phyloP scores from a whole-genome alignment of 108 stramenopile species.

The Skeletonema tropicum region DNA sequence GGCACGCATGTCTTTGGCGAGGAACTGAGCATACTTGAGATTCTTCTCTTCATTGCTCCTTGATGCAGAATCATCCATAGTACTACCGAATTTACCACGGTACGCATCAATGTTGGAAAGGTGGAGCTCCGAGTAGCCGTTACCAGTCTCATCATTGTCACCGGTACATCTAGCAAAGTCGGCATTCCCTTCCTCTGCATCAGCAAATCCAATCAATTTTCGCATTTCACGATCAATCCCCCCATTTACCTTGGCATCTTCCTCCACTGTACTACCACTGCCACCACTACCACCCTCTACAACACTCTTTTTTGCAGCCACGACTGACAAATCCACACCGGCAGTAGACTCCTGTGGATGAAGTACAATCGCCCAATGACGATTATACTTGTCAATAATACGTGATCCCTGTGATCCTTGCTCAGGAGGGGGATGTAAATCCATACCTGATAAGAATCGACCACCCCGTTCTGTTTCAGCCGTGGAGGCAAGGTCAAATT shows the following conservation, averaged over 20 bases:
- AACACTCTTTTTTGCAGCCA: constrained; percentile 62
- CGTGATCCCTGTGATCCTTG: constrained; percentile 66
- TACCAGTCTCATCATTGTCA: constrained; percentile 37
- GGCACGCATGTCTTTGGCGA: constrained; percentile 47
- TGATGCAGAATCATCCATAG: not conserved
- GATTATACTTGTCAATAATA: constrained; percentile 88
- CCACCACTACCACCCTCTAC: constrained; percentile 52
- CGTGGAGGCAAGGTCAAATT: constrained; percentile 88
- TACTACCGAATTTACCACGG: constrained; percentile 45
- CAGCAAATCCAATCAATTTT: constrained; percentile 77
- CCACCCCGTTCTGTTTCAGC: constrained; percentile 81
- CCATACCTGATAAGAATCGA: constrained; percentile 62
- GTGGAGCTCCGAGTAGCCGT: constrained; percentile 53
- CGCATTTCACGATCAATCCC: constrained; percentile 76
- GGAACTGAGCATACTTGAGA: constrained; percentile 58
- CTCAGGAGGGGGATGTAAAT: constrained; percentile 70
- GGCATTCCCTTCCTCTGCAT: constrained; percentile 59
- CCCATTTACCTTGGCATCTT: constrained; percentile 76
- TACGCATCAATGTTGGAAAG: constrained; percentile 80
- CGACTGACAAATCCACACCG: constrained; percentile 62
- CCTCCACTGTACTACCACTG: constrained; percentile 59
- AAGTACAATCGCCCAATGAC: constrained; percentile 88
- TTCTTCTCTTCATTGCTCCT: constrained; percentile 46
- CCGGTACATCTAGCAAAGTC: constrained; percentile 80
- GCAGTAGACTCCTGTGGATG: constrained; percentile 83